These are phyloP conservation scores for Exserohilum turcica DNA, from an alignment of 2,329 filamentous ascomycete genomes.

Conservation along the genomic window DNA sequence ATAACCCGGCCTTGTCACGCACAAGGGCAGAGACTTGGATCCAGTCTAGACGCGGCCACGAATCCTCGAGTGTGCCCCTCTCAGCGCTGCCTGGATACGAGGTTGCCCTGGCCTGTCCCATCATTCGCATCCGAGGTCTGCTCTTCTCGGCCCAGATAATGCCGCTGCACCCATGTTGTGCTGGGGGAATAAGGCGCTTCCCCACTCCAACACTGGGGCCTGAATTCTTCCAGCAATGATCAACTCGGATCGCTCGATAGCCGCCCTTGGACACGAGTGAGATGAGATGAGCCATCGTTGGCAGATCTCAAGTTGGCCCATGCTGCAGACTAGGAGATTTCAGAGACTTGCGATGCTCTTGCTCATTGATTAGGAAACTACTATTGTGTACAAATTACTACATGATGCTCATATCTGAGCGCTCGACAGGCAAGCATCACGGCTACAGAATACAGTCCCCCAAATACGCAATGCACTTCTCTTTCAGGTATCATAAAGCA, in stretches of 20 bases:
- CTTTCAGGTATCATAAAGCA: slow-evolving; percentile 28
- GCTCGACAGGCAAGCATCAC: slow-evolving; percentile 22
- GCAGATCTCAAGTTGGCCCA: neutral
- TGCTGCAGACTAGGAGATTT: neutral
- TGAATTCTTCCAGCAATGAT: neutral
- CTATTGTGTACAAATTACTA: slow-evolving; percentile 26
- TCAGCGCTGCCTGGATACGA: neutral
- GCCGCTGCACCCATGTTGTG: neutral
- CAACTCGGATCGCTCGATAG: neutral
- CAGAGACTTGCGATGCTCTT: slow-evolving; percentile 13
- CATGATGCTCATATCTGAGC: slow-evolving; percentile 17
- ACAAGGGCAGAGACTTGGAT: neutral
- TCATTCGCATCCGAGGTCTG: neutral
- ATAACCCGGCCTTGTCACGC: neutral
- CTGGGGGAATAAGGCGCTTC: neutral
- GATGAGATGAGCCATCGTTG: neutral
- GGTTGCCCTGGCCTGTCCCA: neutral
- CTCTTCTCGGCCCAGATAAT: neutral
- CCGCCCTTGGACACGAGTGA: neutral
- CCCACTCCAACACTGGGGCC: neutral
- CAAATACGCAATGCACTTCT: slow-evolving; percentile 15
- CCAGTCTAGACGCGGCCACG: slow-evolving; percentile 20
- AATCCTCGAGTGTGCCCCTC: slow-evolving; percentile 8
- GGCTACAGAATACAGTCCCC: slow-evolving; percentile 31
- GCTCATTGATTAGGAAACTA: slow-evolving; percentile 17